Percentiles rank a stretch among this genome's conserved stretches.
Evolutionary conservation across 140 eudicot genomes (phyloP).

Genomic region (Cichorium intybus): DNA sequence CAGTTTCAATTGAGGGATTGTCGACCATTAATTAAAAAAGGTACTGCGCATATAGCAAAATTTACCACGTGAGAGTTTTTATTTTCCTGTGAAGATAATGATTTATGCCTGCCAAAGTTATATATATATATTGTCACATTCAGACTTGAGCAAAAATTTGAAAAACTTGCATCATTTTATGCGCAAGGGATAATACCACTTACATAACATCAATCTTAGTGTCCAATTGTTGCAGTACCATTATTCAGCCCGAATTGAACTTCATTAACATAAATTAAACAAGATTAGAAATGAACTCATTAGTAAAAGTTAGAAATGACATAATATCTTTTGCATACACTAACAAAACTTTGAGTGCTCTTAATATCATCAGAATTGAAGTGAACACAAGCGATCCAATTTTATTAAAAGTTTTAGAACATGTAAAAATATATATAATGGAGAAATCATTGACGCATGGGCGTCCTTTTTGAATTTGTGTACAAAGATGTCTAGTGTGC

Average conservation of each 20-base stretch:
- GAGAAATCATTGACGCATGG: slow-evolving; percentile 12
- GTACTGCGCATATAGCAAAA: not conserved
- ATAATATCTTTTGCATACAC: not conserved
- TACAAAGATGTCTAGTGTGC: slow-evolving; percentile 14
- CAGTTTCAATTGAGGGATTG: slow-evolving; percentile 1
- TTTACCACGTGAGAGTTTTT: not conserved
- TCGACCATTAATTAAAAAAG: not conserved
- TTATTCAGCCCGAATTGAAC: not conserved
- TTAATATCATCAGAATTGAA: not conserved
- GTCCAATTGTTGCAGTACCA: slow-evolving; percentile 14
- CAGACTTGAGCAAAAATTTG: not conserved
- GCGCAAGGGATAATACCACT: too few species aligned
- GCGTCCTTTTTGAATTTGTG: slow-evolving; percentile 11
- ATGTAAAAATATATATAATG: slow-evolving; percentile 5
- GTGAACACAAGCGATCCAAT: slow-evolving; percentile 8
- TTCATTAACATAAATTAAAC: slow-evolving; percentile 9
- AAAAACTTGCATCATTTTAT: not conserved
- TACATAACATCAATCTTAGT: slow-evolving; percentile 18
- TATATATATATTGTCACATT: not conserved
- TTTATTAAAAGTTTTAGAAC: not conserved
- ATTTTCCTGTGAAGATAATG: not conserved
- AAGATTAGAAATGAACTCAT: not conserved
- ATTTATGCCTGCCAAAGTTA: not conserved
- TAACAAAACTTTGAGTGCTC: not conserved
- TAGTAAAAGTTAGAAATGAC: not conserved